Base-by-base conservation (phyloP, 164 flowering plant genomes). In the Vitis riparia region DNA sequence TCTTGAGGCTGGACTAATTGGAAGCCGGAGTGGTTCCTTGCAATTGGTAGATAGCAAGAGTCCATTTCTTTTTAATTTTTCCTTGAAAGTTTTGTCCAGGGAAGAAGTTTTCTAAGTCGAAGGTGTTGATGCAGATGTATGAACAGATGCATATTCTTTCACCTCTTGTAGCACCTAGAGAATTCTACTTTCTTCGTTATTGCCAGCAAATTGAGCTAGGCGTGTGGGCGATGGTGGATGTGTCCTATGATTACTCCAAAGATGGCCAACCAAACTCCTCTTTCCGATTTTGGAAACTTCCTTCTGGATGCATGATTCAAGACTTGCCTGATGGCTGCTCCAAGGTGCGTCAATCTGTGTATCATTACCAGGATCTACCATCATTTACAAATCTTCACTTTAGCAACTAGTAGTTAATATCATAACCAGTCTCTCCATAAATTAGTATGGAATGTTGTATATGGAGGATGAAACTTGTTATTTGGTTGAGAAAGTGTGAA, bases 221-320 rank as follows among this genome's bases (percentile, higher is more conserved):
- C 63, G 62, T 57, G n/a, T 86, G 89, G 89, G 68, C 74, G 15
- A 71, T 86, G 27, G 85, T 71, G 8, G 79, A 84, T 69, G 84
- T 86, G 29, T 82, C 90, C 11, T 78, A 68, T 68, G 80, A 79
- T 52, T 67, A 32, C 67, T 47, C 52, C 14, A 56, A 61, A 12
- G 81, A 70, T 11, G 30, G 15, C 19, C 75, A 67, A 37, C 44
- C 44, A 58, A 12, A 32, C 50, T 19, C 65, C 10, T 67, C 75
- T 2, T 55, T 48, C 9, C 75, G 59, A 0, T 65, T 70, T 47
- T 76, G 83, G 82, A 81, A 61, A 70, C 80, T 78, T 67, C 90
- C 90, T 57, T 87, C 88, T 55, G 90, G 90, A 29, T 87, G 85
- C 67, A 48, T 83, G 78, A 87, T 87, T 71, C 76, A 84, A 68